phyloP scores from a whole-genome alignment of 2,329 filamentous ascomycete species.

The Xylogone sp. region DNA sequence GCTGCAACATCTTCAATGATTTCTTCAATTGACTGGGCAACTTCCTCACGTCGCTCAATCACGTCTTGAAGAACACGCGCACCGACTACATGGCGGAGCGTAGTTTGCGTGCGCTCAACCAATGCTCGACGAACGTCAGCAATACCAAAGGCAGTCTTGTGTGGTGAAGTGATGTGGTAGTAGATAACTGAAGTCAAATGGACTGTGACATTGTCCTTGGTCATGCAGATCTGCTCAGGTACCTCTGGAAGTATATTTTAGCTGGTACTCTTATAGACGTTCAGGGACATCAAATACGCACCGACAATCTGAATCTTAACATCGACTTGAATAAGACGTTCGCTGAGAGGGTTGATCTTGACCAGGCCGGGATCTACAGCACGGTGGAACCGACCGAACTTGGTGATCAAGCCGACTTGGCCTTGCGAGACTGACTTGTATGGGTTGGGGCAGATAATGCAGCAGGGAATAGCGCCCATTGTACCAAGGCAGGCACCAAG shows the following conservation, averaged over 20 bases:
- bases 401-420: constrained; percentile 91
- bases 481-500: constrained; percentile 74
- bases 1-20: constrained; percentile 95
- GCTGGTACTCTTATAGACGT: constrained; percentile 9
- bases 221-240: constrained; percentile 96
- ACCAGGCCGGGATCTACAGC: constrained; percentile 95
- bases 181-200: constrained; percentile 96
- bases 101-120: constrained; percentile 96
- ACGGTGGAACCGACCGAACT: constrained; percentile 92
- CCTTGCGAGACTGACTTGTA: constrained; percentile 92
- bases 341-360: constrained; percentile 94
- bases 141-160: constrained; percentile 97
- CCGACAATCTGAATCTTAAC: constrained; percentile 97
- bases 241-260: constrained; percentile 56
- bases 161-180: constrained; percentile 93
- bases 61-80: constrained; percentile 95
- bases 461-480: constrained; percentile 85
- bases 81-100: constrained; percentile 92
- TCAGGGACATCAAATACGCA: constrained; percentile 27
- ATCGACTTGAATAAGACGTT: constrained; percentile 86
- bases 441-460: constrained; percentile 87
- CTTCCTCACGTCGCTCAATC: constrained; percentile 96
- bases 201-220: constrained; percentile 96
- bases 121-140: constrained; percentile 93
- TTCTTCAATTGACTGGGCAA: constrained; percentile 90